These are phyloP conservation scores for Arthrinium phaeospermum DNA, from an alignment of 2,329 filamentous ascomycete genomes.

Conservation along the genomic window DNA sequence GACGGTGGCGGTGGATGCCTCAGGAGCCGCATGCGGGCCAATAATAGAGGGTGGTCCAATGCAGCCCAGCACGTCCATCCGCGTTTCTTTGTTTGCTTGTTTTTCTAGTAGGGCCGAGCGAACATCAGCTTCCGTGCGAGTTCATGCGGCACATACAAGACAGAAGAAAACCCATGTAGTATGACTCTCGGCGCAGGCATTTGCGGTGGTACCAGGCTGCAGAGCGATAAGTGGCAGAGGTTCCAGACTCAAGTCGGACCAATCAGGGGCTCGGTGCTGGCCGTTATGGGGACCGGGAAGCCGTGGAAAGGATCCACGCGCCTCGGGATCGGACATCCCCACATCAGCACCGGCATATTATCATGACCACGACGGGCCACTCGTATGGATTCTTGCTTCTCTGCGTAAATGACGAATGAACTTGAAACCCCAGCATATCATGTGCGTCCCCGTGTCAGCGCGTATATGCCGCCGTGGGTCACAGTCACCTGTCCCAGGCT, in stretches of 20 bases:
- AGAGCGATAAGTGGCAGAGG: neutral
- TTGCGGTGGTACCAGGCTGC: neutral
- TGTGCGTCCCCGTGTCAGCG: neutral
- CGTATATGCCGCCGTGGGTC: neutral
- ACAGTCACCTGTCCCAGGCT: neutral
- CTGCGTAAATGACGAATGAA: neutral
- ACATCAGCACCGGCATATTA: conserved; percentile 13
- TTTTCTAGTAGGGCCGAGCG: neutral
- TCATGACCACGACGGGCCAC: neutral
- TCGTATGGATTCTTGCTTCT: neutral
- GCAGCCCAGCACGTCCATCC: neutral
- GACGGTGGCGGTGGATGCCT: neutral
- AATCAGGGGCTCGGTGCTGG: neutral
- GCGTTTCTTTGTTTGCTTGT: neutral
- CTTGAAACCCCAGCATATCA: neutral
- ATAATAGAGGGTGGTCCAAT: neutral
- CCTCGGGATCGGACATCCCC: conserved; percentile 13
- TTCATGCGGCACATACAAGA: neutral
- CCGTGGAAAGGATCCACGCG: neutral
- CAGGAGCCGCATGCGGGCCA: neutral
- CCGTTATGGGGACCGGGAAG: neutral
- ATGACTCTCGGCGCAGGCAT: neutral
- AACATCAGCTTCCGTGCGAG: neutral
- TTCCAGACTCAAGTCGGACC: neutral
- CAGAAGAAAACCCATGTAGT: neutral